Evolutionary conservation across 2,329 filamentous ascomycete species (phyloP).

Genomic region (Sporothrix sp.): DNA sequence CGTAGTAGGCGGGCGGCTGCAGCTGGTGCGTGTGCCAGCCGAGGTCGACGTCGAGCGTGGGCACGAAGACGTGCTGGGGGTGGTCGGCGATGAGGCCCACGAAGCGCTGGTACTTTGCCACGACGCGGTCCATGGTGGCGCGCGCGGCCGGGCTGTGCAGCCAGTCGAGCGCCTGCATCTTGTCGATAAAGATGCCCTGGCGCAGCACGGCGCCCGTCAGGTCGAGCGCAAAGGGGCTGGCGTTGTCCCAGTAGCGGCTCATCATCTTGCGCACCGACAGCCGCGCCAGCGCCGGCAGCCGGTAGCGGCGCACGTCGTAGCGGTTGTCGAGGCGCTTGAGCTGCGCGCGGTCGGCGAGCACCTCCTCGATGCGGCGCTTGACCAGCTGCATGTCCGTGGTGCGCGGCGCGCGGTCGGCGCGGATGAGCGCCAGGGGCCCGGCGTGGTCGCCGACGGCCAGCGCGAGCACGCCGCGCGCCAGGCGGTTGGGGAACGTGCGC

Average conservation of each 20-base stretch:
- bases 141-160: conserved; percentile 57
- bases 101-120: conserved; percentile 57
- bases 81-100: conserved; percentile 45
- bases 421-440: neutral
- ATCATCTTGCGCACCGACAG: conserved; percentile 56
- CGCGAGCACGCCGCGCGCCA: conserved; percentile 31
- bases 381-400: conserved; percentile 41
- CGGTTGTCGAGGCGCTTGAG: conserved; percentile 33
- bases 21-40: conserved; percentile 79
- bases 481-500: conserved; percentile 47
- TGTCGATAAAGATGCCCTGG: conserved; percentile 56
- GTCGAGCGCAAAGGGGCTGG: conserved; percentile 54
- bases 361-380: conserved; percentile 38
- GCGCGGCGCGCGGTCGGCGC: conserved; percentile 18
- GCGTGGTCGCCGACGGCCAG: neutral
- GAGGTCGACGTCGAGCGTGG: conserved; percentile 65
- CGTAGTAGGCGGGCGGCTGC: conserved; percentile 51
- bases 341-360: conserved; percentile 29
- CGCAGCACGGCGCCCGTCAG: conserved; percentile 55
- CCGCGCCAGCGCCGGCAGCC: conserved; percentile 22
- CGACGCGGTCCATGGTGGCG: conserved; percentile 54
- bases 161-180: conserved; percentile 71
- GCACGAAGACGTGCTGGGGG: conserved; percentile 45
- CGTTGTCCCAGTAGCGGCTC: conserved; percentile 60
- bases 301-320: neutral